A percentile compares a stretch with the other conserved stretches of the same genome.
Conservation (phyloP, 371 early-diverging fungal species). For the Rhizopus arrhizus region DNA sequence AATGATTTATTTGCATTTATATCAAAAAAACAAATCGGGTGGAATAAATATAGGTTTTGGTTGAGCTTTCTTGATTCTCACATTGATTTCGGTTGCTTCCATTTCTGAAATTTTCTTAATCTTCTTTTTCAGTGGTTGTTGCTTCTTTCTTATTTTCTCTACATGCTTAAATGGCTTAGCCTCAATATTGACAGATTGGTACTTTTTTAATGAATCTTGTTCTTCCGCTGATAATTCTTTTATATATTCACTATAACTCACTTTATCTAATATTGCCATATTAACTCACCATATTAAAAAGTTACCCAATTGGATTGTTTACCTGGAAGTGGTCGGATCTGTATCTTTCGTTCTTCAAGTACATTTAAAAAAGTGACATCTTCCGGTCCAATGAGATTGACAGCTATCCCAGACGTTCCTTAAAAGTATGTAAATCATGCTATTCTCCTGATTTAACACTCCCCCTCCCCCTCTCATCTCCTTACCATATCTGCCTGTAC, state of each 20-base stretch:
- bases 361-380: constrained; percentile 32
- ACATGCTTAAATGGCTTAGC: constrained; percentile 2
- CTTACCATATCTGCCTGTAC: constrained; percentile 97
- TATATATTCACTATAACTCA: constrained; percentile 34
- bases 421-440: not conserved
- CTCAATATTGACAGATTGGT: constrained; percentile 19
- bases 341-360: constrained; percentile 25
- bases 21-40: constrained; percentile 40
- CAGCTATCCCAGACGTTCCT: constrained; percentile 55
- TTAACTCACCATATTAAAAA: not conserved
- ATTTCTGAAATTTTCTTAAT: not conserved
- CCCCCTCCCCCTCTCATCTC: not conserved
- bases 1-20: not conserved
- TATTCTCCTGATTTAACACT: not conserved
- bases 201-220: constrained; percentile 21
- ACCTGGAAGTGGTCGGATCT: constrained; percentile 40
- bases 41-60: constrained; percentile 26
- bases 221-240: constrained; percentile 40
- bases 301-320: not conserved
- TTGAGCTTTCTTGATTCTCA: not conserved
- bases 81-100: not conserved
- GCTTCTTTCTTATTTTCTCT: constrained; percentile 1
- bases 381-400: constrained; percentile 40
- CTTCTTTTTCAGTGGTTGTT: not conserved
- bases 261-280: constrained; percentile 27